Percentiles rank a stretch among this genome's conserved stretches.
These are phyloP conservation scores for Penicillium paxilli DNA, from an alignment of 495 filamentous ascomycete genomes.

Conservation along the genomic window DNA sequence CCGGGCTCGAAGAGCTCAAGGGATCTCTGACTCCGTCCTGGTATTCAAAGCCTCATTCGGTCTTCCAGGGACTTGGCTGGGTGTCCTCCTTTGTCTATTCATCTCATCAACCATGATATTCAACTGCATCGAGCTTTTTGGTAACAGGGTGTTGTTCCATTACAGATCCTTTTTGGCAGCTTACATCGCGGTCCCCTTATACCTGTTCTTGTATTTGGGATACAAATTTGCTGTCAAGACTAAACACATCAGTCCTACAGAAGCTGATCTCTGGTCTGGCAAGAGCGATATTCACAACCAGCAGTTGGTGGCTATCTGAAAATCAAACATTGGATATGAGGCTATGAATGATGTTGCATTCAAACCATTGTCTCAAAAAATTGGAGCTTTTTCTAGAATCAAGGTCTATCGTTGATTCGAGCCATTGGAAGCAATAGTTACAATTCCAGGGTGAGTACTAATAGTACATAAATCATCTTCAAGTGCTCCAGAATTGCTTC, in stretches of 20 bases:
- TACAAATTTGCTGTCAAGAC: constrained; percentile 60
- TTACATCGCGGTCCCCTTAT: constrained; percentile 78
- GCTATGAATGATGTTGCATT: no score
- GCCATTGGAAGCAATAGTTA: no score
- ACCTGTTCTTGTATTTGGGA: constrained; percentile 65
- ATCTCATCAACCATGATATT: constrained; percentile 74
- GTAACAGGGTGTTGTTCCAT: constrained; percentile 47
- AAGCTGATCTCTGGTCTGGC: constrained; percentile 65
- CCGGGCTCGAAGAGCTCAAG: constrained; percentile 66
- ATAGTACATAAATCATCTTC: background rate
- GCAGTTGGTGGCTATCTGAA: background rate
- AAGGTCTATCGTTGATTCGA: no score
- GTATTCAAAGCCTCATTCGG: constrained; percentile 75
- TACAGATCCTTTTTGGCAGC: constrained; percentile 71
- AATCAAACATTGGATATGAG: no score
- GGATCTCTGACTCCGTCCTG: constrained; percentile 58
- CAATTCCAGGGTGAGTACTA: no score
- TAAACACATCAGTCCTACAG: constrained; percentile 49
- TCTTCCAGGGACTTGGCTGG: constrained; percentile 61
- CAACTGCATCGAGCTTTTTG: constrained; percentile 54
- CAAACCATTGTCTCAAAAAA: no score
- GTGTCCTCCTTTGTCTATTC: constrained; percentile 64
- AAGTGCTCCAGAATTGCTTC: constrained; percentile 7
- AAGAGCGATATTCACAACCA: constrained; percentile 1
- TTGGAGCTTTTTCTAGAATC: no score